Base-by-base conservation (phyloP, 2,329 filamentous ascomycete species). In the Ophiostoma ulmi region DNA sequence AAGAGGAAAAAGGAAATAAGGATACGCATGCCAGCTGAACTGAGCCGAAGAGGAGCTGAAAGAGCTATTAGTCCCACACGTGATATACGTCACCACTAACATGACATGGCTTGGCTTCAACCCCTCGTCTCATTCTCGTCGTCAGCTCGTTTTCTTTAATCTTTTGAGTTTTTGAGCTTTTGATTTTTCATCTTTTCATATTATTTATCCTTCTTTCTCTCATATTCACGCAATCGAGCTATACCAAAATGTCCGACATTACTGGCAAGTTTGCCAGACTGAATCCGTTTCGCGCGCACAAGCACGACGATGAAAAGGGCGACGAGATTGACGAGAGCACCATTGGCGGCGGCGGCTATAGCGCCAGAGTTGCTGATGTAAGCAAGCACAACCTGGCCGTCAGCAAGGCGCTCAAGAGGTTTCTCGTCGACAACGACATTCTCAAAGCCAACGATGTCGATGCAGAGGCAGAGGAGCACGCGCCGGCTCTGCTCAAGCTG, bases 311-410 rank as follows among this genome's bases (percentile, higher is more conserved):
- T 63, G 58, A 63, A 26, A 35, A 35, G 26, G 58, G 58, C 58
- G 58, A 63, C 58, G 58, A 63, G 58, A 63, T 63, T 17, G 58
- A 63, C 58, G 58, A 63, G 58, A 13, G 4, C 58, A 63, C 58
- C n/a, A 31, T 63, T 20, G 58, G 58, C 58, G 58, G 58, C 58
- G 58, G 58, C 58, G 58, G 58, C 58, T 63, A 35, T 22, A 63
- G 58, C 58, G 58, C 58, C 58, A 22, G 58, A 1, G 58, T 20
- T 20, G 58, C 58, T 63, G 58, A 63, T 7, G 26, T 63, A 63
- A 63, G 26, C 58, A 63, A 63, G 26, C 26, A 63, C 58, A 63
- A 63, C 14, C 58, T 63, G 26, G 58, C 58, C 22, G 58, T 63
- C 11, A 63, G 58, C 26, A 17, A 17, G 26, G 58, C 26, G 26